A percentile compares a stretch with the other conserved stretches of the same genome.
phyloP scores from a whole-genome alignment of 108 stramenopile species.

The Schizochytrium sp. region DNA sequence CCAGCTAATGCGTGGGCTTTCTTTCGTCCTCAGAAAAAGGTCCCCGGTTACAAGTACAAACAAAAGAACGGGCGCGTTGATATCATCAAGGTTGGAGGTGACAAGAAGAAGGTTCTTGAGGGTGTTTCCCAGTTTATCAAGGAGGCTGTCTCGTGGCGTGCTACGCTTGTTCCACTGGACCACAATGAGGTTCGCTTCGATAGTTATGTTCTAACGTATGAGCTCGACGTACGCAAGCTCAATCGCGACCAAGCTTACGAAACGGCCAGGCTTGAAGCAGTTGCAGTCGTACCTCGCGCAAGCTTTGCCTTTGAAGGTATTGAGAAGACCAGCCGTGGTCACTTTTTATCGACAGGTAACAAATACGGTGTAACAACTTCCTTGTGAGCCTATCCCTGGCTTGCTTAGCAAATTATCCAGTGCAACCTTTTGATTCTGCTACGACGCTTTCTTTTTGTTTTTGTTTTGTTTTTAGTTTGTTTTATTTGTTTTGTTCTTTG shows the following conservation, averaged over 20 bases:
- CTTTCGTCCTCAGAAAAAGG: slow-evolving; percentile 37
- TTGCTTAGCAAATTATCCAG: too few relatives aligned
- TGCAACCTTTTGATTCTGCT: too few relatives aligned
- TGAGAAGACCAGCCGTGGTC: slow-evolving; percentile 13
- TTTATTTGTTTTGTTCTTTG: too few relatives aligned
- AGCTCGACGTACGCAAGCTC: not conserved
- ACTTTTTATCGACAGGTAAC: slow-evolving; percentile 42
- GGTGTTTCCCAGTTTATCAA: slow-evolving; percentile 54
- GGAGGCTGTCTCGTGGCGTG: slow-evolving; percentile 13
- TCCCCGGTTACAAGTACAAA: slow-evolving; percentile 38
- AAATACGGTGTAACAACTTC: slow-evolving; percentile 4
- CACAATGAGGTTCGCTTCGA: not conserved
- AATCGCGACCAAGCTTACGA: not conserved
- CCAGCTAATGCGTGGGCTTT: not conserved
- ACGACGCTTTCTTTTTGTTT: not conserved
- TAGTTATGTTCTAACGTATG: not conserved
- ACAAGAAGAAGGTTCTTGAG: slow-evolving; percentile 34
- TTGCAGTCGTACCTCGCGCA: slow-evolving; percentile 39
- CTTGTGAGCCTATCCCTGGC: not conserved
- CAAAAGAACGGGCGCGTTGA: slow-evolving; percentile 50
- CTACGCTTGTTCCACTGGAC: not conserved
- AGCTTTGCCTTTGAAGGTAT: slow-evolving; percentile 26
- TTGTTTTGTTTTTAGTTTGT: not conserved
- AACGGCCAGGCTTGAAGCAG: slow-evolving; percentile 4
- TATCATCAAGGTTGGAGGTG: slow-evolving; percentile 31